Base-by-base conservation (phyloP, 129 eudicot species). In the Lactuca saligna region DNA sequence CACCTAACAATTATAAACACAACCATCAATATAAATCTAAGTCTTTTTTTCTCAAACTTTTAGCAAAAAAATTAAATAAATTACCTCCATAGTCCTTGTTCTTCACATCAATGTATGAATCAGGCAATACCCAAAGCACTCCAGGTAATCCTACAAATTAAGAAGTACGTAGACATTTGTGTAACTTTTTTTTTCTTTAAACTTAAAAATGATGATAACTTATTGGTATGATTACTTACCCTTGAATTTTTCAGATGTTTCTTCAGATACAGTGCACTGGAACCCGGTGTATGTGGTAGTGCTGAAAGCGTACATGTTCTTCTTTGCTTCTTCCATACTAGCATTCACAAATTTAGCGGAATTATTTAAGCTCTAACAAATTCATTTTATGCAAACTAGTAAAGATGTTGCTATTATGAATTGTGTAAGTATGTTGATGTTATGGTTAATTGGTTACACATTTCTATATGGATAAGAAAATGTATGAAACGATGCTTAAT, bases 251-350 rank as follows among this genome's bases (percentile, higher is more conserved):
- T 94, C 97, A 20, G 99, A 89, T 57, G 96, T 90, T 75, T 89
- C 99, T 82, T 94, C 99, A 10, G 91, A 85, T 65, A 94, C 97
- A 3, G 93, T 90, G 80, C 99, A 94, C 68, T 90, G 97, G 70
- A 94, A 94, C 39, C 99, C 99, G 5, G 97, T 87, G 75, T 94
- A 94, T 5, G 97, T 94, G n/a, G 97, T 90, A 41, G 97, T 89
- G 79, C 97, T 89, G 66, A 94, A 89, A 46, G 97, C 97, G 44
- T 94, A 94, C 97, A 94, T 89, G 75, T 94, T 94, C 87, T 94
- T 90, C 86, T 94, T 94, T 39, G 99, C 97, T 82, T 94, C 99
- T 82, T 94, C 99, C 88, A 85, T 85, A 72, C 97, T 91, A 79
- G 16, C 49, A 70, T 59, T 54, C 29, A 54, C 31, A 61, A 60